Evolutionary conservation across 2,329 filamentous ascomycete genomes (phyloP).

Genomic region (Botrytis fragariae): DNA sequence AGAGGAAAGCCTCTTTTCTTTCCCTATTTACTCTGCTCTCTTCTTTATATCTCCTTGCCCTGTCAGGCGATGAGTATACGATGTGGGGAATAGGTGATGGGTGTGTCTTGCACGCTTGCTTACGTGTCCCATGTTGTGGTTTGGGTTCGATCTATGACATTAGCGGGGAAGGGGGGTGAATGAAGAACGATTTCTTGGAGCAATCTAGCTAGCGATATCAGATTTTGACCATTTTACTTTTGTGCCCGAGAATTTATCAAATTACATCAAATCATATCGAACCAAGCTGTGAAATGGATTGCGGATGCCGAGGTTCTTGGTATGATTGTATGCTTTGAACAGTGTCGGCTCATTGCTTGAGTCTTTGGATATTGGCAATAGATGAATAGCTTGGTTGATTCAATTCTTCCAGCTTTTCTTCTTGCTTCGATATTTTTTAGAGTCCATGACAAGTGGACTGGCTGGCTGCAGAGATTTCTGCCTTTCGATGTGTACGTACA

Average conservation of each 20-base stretch:
- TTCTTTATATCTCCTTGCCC: too few relatives aligned
- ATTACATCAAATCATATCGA: background rate
- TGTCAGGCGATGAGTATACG: background rate
- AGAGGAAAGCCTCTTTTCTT: background rate
- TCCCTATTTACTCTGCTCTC: background rate
- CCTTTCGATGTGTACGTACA: background rate
- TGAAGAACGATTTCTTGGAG: background rate
- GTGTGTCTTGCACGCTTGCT: background rate
- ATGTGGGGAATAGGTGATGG: background rate
- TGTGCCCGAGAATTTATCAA: background rate
- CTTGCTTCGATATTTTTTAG: too few relatives aligned
- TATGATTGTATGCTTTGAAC: background rate
- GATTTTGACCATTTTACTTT: background rate
- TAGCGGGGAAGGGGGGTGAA: background rate
- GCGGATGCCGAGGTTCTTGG: rapidly evolving
- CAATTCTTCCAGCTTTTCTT: background rate
- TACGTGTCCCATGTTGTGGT: background rate
- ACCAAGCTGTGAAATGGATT: background rate
- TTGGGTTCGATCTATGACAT: background rate
- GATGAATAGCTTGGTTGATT: background rate
- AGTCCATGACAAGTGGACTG: too few relatives aligned
- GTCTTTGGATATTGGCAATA: background rate
- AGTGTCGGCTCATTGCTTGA: background rate
- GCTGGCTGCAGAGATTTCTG: rapidly evolving
- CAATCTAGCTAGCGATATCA: background rate